Percentiles rank a stretch among this genome's conserved stretches.
Conservation (phyloP, 2,329 filamentous ascomycete species). For the Sporothrix globosa region DNA sequence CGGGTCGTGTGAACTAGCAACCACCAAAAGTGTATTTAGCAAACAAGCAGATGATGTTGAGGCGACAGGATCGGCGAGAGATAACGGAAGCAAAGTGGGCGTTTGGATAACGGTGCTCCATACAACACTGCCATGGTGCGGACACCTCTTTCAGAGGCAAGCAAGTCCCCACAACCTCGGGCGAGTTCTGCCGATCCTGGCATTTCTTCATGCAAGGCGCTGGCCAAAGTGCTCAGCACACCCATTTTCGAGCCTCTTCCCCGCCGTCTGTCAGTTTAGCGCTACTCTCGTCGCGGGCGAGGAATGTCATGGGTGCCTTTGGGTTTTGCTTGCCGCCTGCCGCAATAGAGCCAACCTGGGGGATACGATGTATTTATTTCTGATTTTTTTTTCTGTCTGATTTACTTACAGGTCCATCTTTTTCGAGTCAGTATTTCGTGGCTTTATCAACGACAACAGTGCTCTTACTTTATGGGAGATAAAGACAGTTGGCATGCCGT, state of each 20-base stretch:
- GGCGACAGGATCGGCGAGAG: background rate
- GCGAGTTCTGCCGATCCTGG: conserved; percentile 34
- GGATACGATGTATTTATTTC: background rate
- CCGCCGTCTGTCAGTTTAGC: background rate
- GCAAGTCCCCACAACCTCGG: conserved; percentile 26
- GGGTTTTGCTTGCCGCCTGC: background rate
- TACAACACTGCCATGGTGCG: background rate
- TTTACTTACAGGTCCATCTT: background rate
- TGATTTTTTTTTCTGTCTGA: background rate
- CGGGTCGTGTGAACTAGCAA: background rate
- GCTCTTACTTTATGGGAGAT: background rate
- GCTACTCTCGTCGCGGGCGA: background rate
- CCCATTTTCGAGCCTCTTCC: conserved; percentile 11
- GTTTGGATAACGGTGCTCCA: background rate
- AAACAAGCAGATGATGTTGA: background rate
- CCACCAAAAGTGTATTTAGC: background rate
- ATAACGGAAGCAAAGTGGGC: background rate
- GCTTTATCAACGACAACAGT: background rate
- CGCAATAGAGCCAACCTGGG: conserved; percentile 6
- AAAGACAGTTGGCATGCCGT: background rate
- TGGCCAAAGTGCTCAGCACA: conserved; percentile 17
- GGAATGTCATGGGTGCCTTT: conserved; percentile 3
- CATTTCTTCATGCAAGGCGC: conserved; percentile 1
- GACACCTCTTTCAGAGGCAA: too few species aligned
- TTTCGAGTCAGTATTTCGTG: background rate